Conservation (phyloP, 805 yeast genomes). For the Nakazawaea anatomiae region DNA sequence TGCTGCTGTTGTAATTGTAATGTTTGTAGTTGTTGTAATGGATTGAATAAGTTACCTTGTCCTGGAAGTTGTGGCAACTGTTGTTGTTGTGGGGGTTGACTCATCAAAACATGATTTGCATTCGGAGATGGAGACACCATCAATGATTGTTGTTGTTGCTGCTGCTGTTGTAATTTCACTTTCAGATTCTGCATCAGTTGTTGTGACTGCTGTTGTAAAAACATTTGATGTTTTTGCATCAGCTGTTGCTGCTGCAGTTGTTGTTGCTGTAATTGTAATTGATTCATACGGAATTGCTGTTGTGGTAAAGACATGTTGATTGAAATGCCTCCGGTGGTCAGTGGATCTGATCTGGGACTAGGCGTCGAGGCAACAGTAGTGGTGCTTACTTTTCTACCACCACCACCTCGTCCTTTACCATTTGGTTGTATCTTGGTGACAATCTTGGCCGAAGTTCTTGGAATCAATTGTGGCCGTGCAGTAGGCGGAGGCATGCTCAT, state of each 20-base stretch:
- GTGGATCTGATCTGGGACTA: neutral
- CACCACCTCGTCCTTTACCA: neutral
- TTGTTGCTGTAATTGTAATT: conserved; percentile 18
- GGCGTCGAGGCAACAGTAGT: neutral
- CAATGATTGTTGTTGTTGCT: neutral
- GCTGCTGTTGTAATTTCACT: neutral
- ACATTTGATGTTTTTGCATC: conserved; percentile 10
- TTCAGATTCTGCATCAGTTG: neutral
- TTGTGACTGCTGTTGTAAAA: conserved; percentile 4
- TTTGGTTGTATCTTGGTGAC: neutral
- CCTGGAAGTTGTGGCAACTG: neutral
- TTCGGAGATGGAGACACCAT: neutral
- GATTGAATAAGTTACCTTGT: neutral
- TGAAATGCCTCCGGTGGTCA: neutral
- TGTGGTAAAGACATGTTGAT: conserved; percentile 14
- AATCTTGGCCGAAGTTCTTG: neutral
- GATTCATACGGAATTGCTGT: conserved; percentile 20
- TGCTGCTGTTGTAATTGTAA: neutral
- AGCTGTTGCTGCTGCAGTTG: conserved; percentile 2
- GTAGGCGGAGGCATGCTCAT: conserved; percentile 9
- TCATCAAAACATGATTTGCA: neutral
- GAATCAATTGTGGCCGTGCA: conserved; percentile 2
- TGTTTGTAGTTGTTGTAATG: neutral
- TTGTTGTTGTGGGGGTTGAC: neutral
- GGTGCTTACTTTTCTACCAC: neutral